Base-by-base conservation (phyloP, 129 eudicot genomes). In the Centaurea solstitialis region DNA sequence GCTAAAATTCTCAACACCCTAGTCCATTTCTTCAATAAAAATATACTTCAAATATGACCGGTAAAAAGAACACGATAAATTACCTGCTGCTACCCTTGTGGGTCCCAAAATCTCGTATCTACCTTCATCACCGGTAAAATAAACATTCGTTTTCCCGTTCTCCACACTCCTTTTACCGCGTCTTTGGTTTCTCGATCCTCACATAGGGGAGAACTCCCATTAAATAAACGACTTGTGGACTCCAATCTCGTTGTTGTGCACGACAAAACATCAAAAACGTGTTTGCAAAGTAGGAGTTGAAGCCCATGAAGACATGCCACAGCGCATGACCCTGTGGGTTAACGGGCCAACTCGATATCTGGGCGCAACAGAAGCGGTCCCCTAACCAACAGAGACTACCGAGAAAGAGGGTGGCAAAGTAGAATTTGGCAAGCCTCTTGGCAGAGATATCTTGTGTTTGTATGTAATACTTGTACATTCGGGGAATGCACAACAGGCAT, bases 311-410 rank as follows among this genome's bases (percentile, higher is more conserved):
- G 26, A 91, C 79, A 53, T 94, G 98, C 97, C 98, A 94, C 57
- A 90, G 67, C 9, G 98, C 97, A 81, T 94, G 98, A 35, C 98
- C 98, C 74, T 94, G 97, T 45, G 97, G 98, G 77, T 94, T 91
- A 78, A 91, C 17, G n/a, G 80, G 82, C 97, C 95, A 94, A 22
- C 70, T 75, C 3, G 95, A 90, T 35, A 94, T 66, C 1, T 85
- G 75, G 64, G 68, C 73, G 83, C 98, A 94, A 73, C 85, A 88
- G 6, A 88, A 61, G 12, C 92, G 93, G 65, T 94, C 98, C 75
- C 82, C 84, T 17, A 91, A 77, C 98, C 98, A 94, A 68, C 92
- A 91, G 7, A 90, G 37, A 70, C 86, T 87, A 68, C 89, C 98
- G 28, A 86, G 64, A 7, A 85, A 74, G 33, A 94, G 81, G 59